phyloP scores from a whole-genome alignment of 441 rosid species.

The Eruca vesicaria region DNA sequence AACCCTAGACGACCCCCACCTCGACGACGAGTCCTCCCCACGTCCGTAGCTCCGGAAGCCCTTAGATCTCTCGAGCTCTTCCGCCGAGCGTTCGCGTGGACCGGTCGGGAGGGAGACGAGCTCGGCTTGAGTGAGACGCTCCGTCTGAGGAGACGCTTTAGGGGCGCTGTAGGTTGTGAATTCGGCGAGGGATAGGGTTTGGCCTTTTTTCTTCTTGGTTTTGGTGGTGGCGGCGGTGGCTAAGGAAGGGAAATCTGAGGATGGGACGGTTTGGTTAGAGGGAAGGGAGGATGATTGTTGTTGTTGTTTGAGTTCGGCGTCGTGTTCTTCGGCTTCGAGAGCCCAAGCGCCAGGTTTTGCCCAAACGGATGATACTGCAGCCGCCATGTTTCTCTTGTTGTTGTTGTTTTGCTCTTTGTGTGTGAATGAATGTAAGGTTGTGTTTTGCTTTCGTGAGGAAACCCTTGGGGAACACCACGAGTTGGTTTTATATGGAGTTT shows the following conservation, averaged over 20 bases:
- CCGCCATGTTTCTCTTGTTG: conserved; percentile 54
- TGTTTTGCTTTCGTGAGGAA: neutral
- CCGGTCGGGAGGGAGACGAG: conserved; percentile 68
- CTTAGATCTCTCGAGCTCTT: conserved; percentile 70
- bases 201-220: conserved; percentile 66
- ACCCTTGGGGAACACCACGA: neutral
- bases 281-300: neutral
- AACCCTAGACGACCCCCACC: conserved; percentile 70
- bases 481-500: neutral
- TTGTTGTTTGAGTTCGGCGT: conserved; percentile 55
- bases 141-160: conserved; percentile 27
- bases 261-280: neutral
- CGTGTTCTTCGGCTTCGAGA: conserved; percentile 77
- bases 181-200: conserved; percentile 63
- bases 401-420: neutral
- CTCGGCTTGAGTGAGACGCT: conserved; percentile 58
- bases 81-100: conserved; percentile 80
- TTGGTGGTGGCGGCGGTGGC: conserved; percentile 64
- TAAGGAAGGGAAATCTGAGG: conserved; percentile 68
- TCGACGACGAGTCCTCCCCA: conserved; percentile 46
- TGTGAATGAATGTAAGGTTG: conserved; percentile 3
- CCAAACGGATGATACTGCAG: conserved; percentile 83
- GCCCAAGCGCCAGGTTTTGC: conserved; percentile 95
- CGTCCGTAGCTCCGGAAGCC: conserved; percentile 70
- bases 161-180: conserved; percentile 37